Evolutionary conservation across 371 early-diverging fungal species (phyloP), one percentile per base, ranked within the genome.

Genomic region (Choanephora cucurbitarum): DNA sequence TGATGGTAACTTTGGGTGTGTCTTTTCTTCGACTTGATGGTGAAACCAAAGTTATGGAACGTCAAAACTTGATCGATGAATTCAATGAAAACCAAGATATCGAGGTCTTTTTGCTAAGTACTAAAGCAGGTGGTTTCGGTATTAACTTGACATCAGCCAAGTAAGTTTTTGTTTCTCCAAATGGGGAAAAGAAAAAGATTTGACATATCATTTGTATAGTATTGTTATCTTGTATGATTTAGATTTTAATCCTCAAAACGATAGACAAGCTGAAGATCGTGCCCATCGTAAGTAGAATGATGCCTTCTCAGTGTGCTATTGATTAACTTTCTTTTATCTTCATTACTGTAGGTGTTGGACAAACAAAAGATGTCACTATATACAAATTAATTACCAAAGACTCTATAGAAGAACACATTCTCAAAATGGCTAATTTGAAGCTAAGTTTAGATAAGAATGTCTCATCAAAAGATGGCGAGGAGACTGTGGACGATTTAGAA

Each of bases 161-260:
- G 77, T 76, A 70, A 66, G 70, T 64, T 21, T 11, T n/a, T n/a
- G n/a, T n/a, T n/a, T 11, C 37, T 24, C 37, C n/a, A 47, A 0
- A 31, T 1, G 44, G 6, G 14, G 11, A 33, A 10, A 10, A 19
- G 22, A 41, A 3, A 0, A 40, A 19, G 0, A 33, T 0, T 6
- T 18, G n/a, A 22, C 31, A 28, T 39, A 7, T 21, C 3, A 40
- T 47, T 18, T 39, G 17, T 57, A n/a, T 56, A 77, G 75, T 57
- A 84, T 89, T 13, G 95, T 98, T 14, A 85, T 98, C 39, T 73
- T 97, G 52, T 91, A 91, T 67, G 97, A 96, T 61, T 70, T 90
- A 44, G 99, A 97, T 54, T 94, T 90, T 70, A 98, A 97, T 64
- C 98, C 99, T 1, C 95, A 95, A 59, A 96, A 96, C 67, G 98